These are phyloP conservation scores for Ormosia semicastrata DNA, from an alignment of 306 rosid species.

Conservation along the genomic window DNA sequence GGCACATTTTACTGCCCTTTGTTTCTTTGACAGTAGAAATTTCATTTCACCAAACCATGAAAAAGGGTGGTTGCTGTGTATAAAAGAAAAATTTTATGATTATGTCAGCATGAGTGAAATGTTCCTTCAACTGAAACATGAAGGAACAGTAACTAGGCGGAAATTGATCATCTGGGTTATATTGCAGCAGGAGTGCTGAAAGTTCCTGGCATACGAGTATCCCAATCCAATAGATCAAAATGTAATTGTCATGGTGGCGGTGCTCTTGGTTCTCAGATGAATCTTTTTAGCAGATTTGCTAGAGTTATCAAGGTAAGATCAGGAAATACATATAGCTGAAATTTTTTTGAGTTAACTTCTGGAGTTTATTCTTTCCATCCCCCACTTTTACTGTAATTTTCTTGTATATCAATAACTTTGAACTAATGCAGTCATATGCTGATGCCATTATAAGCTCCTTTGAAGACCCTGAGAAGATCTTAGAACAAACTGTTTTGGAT, in stretches of 20 bases:
- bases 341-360: background rate
- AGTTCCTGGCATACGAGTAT: conserved; percentile 15
- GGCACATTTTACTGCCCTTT: background rate
- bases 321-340: background rate
- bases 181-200: background rate
- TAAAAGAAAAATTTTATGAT: background rate
- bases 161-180: background rate
- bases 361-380: background rate
- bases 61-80: background rate
- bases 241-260: conserved; percentile 42
- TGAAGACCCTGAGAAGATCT: conserved; percentile 81
- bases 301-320: conserved; percentile 65
- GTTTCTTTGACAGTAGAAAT: background rate
- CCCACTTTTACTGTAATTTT: background rate
- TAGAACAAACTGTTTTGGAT: conserved; percentile 73
- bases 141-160: background rate
- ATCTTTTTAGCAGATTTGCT: conserved; percentile 65
- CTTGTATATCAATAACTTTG: background rate
- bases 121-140: background rate
- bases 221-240: conserved; percentile 10
- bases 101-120: background rate
- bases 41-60: background rate
- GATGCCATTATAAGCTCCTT: conserved; percentile 65
- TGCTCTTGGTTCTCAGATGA: conserved; percentile 67
- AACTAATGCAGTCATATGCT: conserved; percentile 62